Evolutionary conservation across 2,329 filamentous ascomycete species (phyloP).

Genomic region (Paraconiothyrium sp.): DNA sequence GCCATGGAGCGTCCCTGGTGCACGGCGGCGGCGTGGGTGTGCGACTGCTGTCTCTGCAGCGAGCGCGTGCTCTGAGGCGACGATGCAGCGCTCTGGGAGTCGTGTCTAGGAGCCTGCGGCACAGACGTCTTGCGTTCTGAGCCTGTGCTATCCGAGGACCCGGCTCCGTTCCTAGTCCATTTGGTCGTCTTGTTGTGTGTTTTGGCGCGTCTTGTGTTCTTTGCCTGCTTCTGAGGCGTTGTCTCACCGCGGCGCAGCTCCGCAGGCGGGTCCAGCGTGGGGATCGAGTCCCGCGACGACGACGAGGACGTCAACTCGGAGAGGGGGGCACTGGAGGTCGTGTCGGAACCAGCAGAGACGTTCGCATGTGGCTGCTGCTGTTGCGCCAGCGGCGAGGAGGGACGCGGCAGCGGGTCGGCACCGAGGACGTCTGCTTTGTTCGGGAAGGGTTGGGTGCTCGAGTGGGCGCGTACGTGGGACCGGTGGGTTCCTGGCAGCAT

Average conservation of each 20-base stretch:
- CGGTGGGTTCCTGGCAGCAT: conserved; percentile 30
- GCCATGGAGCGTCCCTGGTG: conserved; percentile 47
- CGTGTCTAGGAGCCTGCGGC: conserved; percentile 29
- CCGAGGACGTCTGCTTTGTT: conserved; percentile 37
- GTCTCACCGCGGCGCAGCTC: conserved; percentile 32
- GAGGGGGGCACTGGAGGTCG: conserved; percentile 34
- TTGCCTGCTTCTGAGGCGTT: conserved; percentile 40
- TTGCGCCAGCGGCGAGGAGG: conserved; percentile 18
- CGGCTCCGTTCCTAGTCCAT: conserved; percentile 43
- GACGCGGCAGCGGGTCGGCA: conserved; percentile 1
- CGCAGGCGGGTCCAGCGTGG: conserved; percentile 26
- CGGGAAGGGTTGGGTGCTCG: conserved; percentile 10
- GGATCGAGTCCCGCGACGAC: conserved; percentile 40
- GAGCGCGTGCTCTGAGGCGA: conserved; percentile 28
- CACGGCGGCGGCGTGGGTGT: conserved; percentile 24
- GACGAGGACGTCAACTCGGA: conserved; percentile 45
- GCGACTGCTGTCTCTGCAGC: conserved; percentile 28
- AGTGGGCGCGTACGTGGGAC: conserved; percentile 22
- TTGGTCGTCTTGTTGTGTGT: conserved; percentile 34
- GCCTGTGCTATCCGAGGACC: conserved; percentile 41
- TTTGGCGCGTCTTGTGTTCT: conserved; percentile 40
- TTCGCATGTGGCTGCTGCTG: conserved; percentile 39
- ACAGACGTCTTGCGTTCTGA: conserved; percentile 35
- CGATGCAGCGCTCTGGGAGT: conserved; percentile 23
- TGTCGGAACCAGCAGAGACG: conserved; percentile 35